Evolutionary conservation across 805 yeast genomes (phyloP), one percentile per base, ranked within the genome.

Genomic region (Wickerhamomyces hampshirensis): DNA sequence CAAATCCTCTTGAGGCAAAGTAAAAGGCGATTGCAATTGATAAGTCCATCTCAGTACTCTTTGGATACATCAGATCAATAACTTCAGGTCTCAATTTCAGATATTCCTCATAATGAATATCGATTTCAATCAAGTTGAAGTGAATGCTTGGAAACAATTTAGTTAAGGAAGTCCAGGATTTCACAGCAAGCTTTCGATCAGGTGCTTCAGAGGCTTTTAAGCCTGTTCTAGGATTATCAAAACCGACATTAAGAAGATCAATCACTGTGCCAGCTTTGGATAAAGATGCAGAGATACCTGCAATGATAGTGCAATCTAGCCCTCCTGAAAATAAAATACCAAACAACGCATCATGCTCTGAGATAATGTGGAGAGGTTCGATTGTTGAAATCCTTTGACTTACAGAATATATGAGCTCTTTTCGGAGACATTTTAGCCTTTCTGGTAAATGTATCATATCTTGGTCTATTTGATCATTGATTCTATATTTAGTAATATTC

Each of bases 21-120:
- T 80, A 88, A 53, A 93, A 93, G 0, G 99, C 98, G 42, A 91
- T 77, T 2, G 97, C 97, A 34, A 93, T 93, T 1, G 96, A 84
- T 16, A 88, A 61, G 58, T 93, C 99, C 98, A 93, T 93, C 45
- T 88, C 98, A 0, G 96, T 88, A 30, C 74, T 69, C 40, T 79
- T 76, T 0, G 99, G 98, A 51, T 69, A 79, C 71, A 93, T 93
- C 29, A 91, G 62, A 18, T 70, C 63, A 30, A 67, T 59, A 0
- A 91, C 95, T 3, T 63, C 56, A 1, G 64, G 58, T 34, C 69
- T 71, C 26, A 72, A 72, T 3, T 51, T 29, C 8, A 73, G 49
- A 61, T 87, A 86, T 32, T 76, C 80, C 5, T 72, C 74, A 50
- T 82, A 89, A 1, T 83, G 62, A 3, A 93, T 83, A 51, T 93